These are phyloP conservation scores for Toxoplasma gondii DNA, from an alignment of 169 alveolate genomes.

Conservation along the genomic window DNA sequence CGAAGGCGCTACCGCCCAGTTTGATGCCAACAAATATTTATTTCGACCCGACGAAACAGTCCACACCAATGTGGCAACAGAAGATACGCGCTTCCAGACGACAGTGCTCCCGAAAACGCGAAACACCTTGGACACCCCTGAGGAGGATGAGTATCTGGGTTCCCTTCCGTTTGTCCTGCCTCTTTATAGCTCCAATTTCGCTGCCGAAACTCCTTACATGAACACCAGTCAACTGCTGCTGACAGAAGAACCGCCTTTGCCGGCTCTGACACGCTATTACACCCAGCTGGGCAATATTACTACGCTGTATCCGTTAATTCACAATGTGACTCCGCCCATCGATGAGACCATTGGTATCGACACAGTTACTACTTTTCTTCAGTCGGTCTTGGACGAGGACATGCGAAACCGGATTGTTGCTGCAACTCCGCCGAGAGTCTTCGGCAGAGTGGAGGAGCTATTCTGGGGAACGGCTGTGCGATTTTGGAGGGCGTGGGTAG, in stretches of 20 bases:
- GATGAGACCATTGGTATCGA: conserved; percentile 7
- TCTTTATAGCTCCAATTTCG: neutral
- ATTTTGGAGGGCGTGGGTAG: neutral
- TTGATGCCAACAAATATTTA: too few species aligned
- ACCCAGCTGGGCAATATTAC: neutral
- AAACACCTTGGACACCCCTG: too few species aligned
- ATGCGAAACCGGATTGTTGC: conserved; percentile 9
- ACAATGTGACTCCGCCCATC: neutral
- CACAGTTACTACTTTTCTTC: conserved; percentile 16
- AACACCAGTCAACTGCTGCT: neutral
- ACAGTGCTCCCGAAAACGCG: too few species aligned
- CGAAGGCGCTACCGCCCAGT: too few species aligned
- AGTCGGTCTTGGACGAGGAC: neutral
- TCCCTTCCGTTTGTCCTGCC: neutral
- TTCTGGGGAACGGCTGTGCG: conserved; percentile 13
- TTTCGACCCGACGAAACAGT: too few species aligned
- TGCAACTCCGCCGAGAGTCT: neutral
- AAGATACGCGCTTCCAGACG: too few species aligned
- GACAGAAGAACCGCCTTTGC: neutral
- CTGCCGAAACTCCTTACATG: neutral
- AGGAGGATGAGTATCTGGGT: neutral
- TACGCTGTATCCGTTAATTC: neutral
- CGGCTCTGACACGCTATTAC: conserved; percentile 16
- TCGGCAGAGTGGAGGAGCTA: conserved; percentile 14
- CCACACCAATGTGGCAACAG: too few species aligned